These are phyloP conservation scores for Epichloe sp. DNA, from an alignment of 2,329 filamentous ascomycete species.

Conservation along the genomic window DNA sequence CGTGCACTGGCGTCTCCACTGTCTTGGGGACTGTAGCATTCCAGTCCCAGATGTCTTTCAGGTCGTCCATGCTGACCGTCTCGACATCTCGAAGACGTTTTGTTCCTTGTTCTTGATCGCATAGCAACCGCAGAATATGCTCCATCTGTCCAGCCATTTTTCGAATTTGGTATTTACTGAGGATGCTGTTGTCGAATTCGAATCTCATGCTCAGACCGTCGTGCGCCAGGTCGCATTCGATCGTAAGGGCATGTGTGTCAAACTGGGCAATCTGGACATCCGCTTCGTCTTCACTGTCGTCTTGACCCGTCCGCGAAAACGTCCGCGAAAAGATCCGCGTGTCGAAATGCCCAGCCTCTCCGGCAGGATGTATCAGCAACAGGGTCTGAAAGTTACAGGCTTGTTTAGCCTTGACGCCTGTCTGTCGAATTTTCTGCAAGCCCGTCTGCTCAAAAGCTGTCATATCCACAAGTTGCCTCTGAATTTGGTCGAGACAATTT, in stretches of 20 bases:
- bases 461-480: conserved; percentile 13
- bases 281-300: background rate
- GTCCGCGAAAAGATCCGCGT: background rate
- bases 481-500: conserved; percentile 7
- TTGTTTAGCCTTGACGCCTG: conserved; percentile 4
- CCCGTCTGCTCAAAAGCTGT: conserved; percentile 15
- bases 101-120: background rate
- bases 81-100: background rate
- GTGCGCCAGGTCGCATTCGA: conserved; percentile 1
- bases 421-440: conserved; percentile 15
- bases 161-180: background rate
- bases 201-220: background rate
- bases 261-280: background rate
- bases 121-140: background rate
- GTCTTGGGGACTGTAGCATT: conserved; percentile 4
- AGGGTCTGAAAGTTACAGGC: conserved; percentile 10
- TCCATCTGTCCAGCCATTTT: conserved; percentile 1
- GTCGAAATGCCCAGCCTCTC: background rate
- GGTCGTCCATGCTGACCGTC: conserved; percentile 2
- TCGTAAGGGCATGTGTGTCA: conserved; percentile 1
- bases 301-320: background rate
- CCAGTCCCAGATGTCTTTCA: conserved; percentile 5
- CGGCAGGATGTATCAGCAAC: conserved; percentile 2
- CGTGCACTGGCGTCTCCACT: conserved; percentile 4
- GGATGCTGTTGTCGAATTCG: background rate